A percentile compares a stretch with the other conserved stretches of the same genome.
phyloP scores from a whole-genome alignment of 371 early-diverging fungal species.

The Spiromyces aspiralis region DNA sequence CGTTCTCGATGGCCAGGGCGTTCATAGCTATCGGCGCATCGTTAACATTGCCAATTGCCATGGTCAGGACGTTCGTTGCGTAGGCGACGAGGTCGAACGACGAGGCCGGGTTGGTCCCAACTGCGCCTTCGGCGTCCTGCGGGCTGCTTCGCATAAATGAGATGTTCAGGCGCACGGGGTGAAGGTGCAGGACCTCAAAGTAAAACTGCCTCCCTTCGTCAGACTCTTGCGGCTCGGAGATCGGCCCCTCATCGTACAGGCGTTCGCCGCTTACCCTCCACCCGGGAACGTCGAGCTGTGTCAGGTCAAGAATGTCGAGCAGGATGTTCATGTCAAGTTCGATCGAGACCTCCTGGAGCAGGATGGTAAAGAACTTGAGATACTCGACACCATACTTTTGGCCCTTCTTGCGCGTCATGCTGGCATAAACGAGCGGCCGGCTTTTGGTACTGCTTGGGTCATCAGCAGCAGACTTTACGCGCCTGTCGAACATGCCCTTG shows the following conservation, averaged over 20 bases:
- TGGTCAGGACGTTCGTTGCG: slow-evolving; percentile 71
- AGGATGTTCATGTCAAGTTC: slow-evolving; percentile 87
- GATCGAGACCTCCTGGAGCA: slow-evolving; percentile 82
- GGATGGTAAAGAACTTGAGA: slow-evolving; percentile 73
- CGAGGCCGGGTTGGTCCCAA: slow-evolving; percentile 5
- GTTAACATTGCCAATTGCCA: slow-evolving; percentile 93
- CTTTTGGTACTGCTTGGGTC: neutral
- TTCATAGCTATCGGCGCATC: slow-evolving; percentile 83
- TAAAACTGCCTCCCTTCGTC: slow-evolving; percentile 61
- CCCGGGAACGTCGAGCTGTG: slow-evolving; percentile 49
- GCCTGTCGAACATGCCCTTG: too few relatives aligned
- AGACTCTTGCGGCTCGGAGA: slow-evolving; percentile 49
- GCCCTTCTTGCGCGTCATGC: slow-evolving; percentile 60
- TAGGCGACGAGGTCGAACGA: slow-evolving; percentile 27
- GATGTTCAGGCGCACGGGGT: slow-evolving; percentile 85
- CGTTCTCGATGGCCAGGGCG: slow-evolving; percentile 79
- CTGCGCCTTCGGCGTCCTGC: slow-evolving; percentile 8
- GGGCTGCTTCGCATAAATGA: slow-evolving; percentile 61
- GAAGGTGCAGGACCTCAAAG: slow-evolving; percentile 87
- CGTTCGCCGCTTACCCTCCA: slow-evolving; percentile 16
- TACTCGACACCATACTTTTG: slow-evolving; percentile 74
- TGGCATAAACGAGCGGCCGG: slow-evolving; percentile 6
- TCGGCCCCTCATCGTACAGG: slow-evolving; percentile 3
- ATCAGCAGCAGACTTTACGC: too few relatives aligned
- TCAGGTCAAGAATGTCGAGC: slow-evolving; percentile 66